Evolutionary conservation across 352 stramenopile species (phyloP).

Genomic region (Phytophthora pseudosyringae): DNA sequence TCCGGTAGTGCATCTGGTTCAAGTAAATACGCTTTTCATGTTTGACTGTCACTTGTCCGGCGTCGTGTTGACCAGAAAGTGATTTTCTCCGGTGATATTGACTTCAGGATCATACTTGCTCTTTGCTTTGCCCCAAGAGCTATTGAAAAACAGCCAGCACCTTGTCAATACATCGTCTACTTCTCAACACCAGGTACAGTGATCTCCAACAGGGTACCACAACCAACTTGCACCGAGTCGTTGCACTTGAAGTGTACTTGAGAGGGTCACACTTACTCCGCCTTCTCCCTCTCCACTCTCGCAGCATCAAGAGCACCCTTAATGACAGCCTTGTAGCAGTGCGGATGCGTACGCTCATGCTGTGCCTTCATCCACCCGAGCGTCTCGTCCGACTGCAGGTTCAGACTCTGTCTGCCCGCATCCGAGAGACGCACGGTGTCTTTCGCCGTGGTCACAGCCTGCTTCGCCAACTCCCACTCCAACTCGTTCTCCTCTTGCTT

Average conservation of each 20-base stretch:
- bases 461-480: conserved; percentile 39
- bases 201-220: no score
- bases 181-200: no score
- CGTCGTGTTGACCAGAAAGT: neutral
- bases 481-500: conserved; percentile 44
- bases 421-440: conserved; percentile 46
- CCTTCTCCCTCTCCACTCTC: conserved; percentile 9
- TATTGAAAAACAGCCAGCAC: no score
- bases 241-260: no score
- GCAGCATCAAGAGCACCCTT: conserved; percentile 28
- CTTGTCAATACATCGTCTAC: no score
- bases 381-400: conserved; percentile 47
- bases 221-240: no score
- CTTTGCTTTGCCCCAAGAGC: no score
- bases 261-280: neutral
- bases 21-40: neutral
- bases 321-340: conserved; percentile 47
- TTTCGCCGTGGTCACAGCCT: conserved; percentile 36
- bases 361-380: conserved; percentile 41
- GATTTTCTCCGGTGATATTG: neutral
- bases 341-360: conserved; percentile 44
- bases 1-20: neutral
- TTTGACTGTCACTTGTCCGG: neutral
- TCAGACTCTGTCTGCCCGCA: conserved; percentile 41
- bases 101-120: neutral